Base-by-base conservation (phyloP, 176 grass and related monocot species). In the Alloteropsis semialata region DNA sequence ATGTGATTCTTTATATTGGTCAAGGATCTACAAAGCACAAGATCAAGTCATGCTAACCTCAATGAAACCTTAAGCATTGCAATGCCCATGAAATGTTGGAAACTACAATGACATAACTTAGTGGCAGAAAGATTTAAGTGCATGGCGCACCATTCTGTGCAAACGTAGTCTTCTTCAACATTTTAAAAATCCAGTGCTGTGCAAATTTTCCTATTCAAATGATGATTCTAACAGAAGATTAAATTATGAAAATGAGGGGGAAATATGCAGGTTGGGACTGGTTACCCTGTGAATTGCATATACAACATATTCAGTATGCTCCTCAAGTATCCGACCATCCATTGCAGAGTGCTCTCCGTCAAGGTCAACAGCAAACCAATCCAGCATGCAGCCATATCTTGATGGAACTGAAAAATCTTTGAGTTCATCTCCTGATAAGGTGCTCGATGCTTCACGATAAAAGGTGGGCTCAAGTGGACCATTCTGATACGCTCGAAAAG, bases 331-430 rank as follows among this genome's bases (percentile, higher is more conserved):
- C 41, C 74, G 85, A 60, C 93, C 96, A 78, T 98, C 96, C 96
- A 98, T 95, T 65, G 96, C 93, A 75, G 96, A 98, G 72, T 98
- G 96, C 77, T 98, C 96, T 62, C 87, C 96, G 88, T 99, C 96
- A 75, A 99, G 87, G 80, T 99, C 96, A 84, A 99, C 79, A 73
- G 96, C 76, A 93, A 96, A 99, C 96, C 96, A 99, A 58, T 99
- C 89, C 38, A 99, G 72, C 77, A 75, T 90, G 33, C 56, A 55
- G 36, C 86, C 83, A 88, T 93, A 98, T 79, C 75, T 82, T 21
- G 81, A 82, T 38, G 96, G 96, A 80, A 91, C 58, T 24, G 67
- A 56, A 69, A 95, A 92, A 68, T 84, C 67, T 45, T 89, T 81
- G 65, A 90, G 81, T 69, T 81, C 82, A 65, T 92, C 62, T 76